Evolutionary conservation across 768 basidiomycete genomes (phyloP), one percentile per base, ranked within the genome.

Genomic region (Punctularia strigosozonata): DNA sequence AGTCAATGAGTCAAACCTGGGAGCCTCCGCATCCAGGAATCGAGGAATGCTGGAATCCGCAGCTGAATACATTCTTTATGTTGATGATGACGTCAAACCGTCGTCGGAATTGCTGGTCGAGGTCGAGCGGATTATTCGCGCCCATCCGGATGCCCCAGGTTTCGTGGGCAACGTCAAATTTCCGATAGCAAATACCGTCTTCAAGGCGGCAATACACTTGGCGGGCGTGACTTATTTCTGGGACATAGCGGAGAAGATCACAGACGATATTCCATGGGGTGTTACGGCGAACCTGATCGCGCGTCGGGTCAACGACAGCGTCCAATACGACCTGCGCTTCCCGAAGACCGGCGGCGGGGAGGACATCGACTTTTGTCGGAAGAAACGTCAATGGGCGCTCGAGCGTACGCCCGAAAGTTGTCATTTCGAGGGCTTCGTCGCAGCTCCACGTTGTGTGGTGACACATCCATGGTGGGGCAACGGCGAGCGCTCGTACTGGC

Each of bases 261-360:
- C 50, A 0, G 45, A 50, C 14, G 45, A 50, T 33, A 30, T 77
- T 25, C 75, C 76, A 0, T 78, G 77, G 76, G 75, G 77, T 2
- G 71, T 75, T 3, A 75, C 77, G 0, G 75, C 74, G 1, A 77
- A 75, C 46, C 61, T 77, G 14, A 66, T 76, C 18, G 60, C 60
- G 4, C 65, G 71, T 3, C 65, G 71, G 18, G 50, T 59, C 24
- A 46, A 57, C 2, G 73, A 75, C 32, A 62, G 57, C 0, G 60
- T 75, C n/a, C 46, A 48, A 31, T 79, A 61, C 47, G 60, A 68
- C 45, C 49, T 60, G 14, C 50, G 48, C 4, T 77, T 73, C 45
- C 77, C 76, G 3, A 77, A 74, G 55, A 79, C 75, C 3, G 73
- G 75, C 1, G 74, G 77, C 3, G 77, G 75, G 0, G 76, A 80